A percentile compares a stretch with the other conserved stretches of the same genome.
Conservation (phyloP, 2,329 filamentous ascomycete species). For the Dactylonectria estremocensis region DNA sequence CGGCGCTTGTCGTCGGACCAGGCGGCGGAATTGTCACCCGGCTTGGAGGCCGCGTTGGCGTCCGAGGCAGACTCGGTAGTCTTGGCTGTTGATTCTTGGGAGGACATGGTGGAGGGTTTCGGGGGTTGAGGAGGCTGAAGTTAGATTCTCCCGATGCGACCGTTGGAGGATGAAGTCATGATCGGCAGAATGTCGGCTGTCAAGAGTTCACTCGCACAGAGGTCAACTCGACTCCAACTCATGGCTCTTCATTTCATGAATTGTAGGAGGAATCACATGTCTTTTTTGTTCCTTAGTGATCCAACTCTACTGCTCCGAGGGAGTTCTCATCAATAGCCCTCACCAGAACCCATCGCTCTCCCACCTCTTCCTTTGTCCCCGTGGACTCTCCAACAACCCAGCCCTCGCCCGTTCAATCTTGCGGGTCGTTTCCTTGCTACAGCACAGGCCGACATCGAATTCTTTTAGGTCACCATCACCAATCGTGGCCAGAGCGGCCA, state of each 20-base stretch:
- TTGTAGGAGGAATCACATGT: constrained; percentile 1
- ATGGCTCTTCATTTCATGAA: constrained; percentile 22
- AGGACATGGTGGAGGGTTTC: constrained; percentile 17
- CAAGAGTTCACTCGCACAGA: not conserved
- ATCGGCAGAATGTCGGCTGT: constrained; percentile 37
- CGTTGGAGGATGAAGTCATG: constrained; percentile 35
- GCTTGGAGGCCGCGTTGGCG: not conserved
- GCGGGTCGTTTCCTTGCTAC: constrained; percentile 73
- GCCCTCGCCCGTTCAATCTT: constrained; percentile 65
- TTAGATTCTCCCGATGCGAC: not conserved
- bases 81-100: constrained; percentile 41
- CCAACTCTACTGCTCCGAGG: not conserved
- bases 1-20: constrained; percentile 73
- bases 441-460: constrained; percentile 83
- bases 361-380: constrained; percentile 33
- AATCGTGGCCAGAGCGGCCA: constrained; percentile 83
- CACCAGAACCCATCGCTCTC: constrained; percentile 43
- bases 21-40: constrained; percentile 52
- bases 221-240: not conserved
- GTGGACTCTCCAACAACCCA: constrained; percentile 50
- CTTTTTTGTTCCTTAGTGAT: not conserved
- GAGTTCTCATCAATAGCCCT: not conserved
- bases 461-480: constrained; percentile 78
- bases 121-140: constrained; percentile 1
- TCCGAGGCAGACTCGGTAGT: constrained; percentile 15